Evolutionary conservation across 2,329 filamentous ascomycete species (phyloP).

Genomic region (Hypoxylon sp.): DNA sequence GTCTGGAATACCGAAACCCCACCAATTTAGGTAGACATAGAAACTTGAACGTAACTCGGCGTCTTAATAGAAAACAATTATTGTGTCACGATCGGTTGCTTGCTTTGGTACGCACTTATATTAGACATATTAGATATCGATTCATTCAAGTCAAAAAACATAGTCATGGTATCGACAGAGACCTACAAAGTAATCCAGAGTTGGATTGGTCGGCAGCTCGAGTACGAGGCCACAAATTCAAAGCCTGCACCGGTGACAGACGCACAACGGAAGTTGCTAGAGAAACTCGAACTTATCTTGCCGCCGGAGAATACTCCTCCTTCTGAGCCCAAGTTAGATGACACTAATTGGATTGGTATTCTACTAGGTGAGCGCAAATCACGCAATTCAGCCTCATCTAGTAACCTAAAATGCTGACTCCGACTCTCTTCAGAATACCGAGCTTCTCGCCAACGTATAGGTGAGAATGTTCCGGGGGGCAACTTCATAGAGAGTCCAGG

Average conservation of each 20-base stretch:
- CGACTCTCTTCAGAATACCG: conserved; percentile 52
- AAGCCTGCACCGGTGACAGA: conserved; percentile 57
- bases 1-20: not conserved
- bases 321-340: conserved; percentile 49
- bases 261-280: conserved; percentile 59
- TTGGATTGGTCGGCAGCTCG: conserved; percentile 56
- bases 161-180: conserved; percentile 38
- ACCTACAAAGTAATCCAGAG: conserved; percentile 47
- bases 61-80: not conserved
- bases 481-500: conserved; percentile 42
- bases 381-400: conserved; percentile 32
- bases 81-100: not conserved
- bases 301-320: conserved; percentile 23
- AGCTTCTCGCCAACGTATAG: conserved; percentile 43
- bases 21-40: not conserved
- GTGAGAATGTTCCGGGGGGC: conserved; percentile 23
- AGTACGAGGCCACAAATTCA: conserved; percentile 52
- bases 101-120: not conserved
- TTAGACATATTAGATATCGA: not conserved
- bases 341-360: conserved; percentile 59
- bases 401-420: conserved; percentile 47
- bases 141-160: not conserved
- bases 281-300: conserved; percentile 55
- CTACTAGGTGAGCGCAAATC: conserved; percentile 54
- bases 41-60: not conserved